A percentile compares a stretch with the other conserved stretches of the same genome.
phyloP scores from a whole-genome alignment of 2,329 filamentous ascomycete genomes.

The Hypoxylon sp. region DNA sequence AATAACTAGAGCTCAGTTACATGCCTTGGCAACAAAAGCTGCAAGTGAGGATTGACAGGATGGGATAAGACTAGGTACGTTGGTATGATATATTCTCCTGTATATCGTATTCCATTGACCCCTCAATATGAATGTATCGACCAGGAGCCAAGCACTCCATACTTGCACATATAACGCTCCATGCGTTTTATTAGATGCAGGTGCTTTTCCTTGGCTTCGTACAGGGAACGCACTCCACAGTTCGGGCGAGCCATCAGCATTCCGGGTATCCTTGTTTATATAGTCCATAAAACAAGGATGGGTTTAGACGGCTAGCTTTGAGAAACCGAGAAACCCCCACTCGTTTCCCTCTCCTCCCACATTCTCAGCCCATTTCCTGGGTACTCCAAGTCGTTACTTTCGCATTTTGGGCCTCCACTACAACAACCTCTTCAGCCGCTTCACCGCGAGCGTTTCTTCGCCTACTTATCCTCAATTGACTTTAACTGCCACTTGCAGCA shows the following conservation, averaged over 20 bases:
- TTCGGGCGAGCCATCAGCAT: conserved; percentile 34
- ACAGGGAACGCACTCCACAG: conserved; percentile 38
- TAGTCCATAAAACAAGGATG: neutral
- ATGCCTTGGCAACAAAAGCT: conserved; percentile 4
- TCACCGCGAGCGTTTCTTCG: conserved; percentile 22
- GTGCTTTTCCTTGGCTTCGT: conserved; percentile 36
- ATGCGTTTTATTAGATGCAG: conserved; percentile 41
- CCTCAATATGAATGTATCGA: neutral
- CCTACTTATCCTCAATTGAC: conserved; percentile 26
- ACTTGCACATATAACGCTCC: conserved; percentile 31
- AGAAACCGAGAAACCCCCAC: conserved; percentile 37
- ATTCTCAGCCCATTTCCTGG: conserved; percentile 36
- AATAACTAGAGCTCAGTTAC: conserved; percentile 11
- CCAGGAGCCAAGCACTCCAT: conserved; percentile 17
- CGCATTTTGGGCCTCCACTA: conserved; percentile 29
- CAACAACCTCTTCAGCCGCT: conserved; percentile 40
- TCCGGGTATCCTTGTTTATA: conserved; percentile 15
- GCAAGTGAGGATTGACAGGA: conserved; percentile 14
- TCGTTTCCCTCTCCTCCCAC: conserved; percentile 37
- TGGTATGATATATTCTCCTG: conserved; percentile 31
- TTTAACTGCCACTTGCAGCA: conserved; percentile 34
- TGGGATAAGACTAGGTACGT: conserved; percentile 23
- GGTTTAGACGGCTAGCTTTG: neutral
- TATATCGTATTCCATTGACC: conserved; percentile 17
- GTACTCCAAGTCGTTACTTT: conserved; percentile 31